Evolutionary conservation across 2,329 filamentous ascomycete genomes (phyloP).

Genomic region (Massarina eburnea): DNA sequence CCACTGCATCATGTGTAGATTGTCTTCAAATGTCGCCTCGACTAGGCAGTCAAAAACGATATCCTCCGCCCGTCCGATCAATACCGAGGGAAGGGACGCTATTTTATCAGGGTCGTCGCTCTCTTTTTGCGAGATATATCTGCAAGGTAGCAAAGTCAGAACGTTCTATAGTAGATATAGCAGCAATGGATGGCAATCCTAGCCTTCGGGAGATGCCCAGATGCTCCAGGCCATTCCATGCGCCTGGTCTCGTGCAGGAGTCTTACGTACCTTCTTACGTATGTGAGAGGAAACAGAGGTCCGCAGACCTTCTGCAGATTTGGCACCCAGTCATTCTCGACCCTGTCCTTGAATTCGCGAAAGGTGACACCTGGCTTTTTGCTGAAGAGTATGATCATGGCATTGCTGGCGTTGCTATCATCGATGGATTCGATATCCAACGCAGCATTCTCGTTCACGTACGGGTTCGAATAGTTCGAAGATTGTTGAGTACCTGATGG

Average conservation of each 20-base stretch:
- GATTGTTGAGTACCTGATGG: neutral
- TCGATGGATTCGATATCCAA: neutral
- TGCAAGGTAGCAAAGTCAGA: too few species aligned
- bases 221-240: too few species aligned
- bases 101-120: slow-evolving; percentile 1
- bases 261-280: slow-evolving; percentile 5
- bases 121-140: slow-evolving; percentile 4
- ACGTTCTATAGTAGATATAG: too few species aligned
- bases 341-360: slow-evolving; percentile 5
- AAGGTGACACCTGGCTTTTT: slow-evolving; percentile 3
- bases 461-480: neutral
- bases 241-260: too few species aligned
- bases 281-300: slow-evolving; percentile 9
- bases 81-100: slow-evolving; percentile 2
- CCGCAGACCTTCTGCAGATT: slow-evolving; percentile 4
- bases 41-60: slow-evolving; percentile 6
- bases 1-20: slow-evolving; percentile 8
- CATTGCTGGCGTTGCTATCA: neutral
- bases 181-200: too few species aligned
- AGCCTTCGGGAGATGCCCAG: too few species aligned
- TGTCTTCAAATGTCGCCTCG: slow-evolving; percentile 8
- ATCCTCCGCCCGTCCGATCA: slow-evolving; percentile 6
- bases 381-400: slow-evolving; percentile 2
- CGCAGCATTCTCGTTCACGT: too few species aligned
- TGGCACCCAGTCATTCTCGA: slow-evolving; percentile 7